Conservation (phyloP, 2,329 filamentous ascomycete genomes). For the Fusarium palustre region DNA sequence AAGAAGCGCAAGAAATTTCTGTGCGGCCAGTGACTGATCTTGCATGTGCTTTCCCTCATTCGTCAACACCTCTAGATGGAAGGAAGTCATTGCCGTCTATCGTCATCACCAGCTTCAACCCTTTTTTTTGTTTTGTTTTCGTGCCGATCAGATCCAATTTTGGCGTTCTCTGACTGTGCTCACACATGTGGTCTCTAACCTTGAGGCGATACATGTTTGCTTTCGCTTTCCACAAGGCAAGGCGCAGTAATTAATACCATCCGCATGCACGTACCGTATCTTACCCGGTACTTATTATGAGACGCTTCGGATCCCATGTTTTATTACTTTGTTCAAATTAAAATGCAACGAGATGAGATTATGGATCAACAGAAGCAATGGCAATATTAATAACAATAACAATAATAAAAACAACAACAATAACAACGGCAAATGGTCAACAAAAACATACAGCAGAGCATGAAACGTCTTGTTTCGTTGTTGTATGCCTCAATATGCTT, state of each 20-base stretch:
- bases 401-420: conserved; percentile 11
- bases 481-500: conserved; percentile 22
- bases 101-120: conserved; percentile 30
- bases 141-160: conserved; percentile 31
- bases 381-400: conserved; percentile 12
- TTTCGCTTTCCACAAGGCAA: conserved; percentile 1
- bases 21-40: conserved; percentile 30
- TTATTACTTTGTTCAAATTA: conserved; percentile 24
- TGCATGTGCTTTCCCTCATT: conserved; percentile 24
- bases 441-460: conserved; percentile 27
- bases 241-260: conserved; percentile 16
- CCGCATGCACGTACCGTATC: conserved; percentile 10
- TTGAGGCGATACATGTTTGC: conserved; percentile 7
- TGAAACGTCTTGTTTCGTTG: conserved; percentile 22
- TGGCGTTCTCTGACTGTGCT: conserved; percentile 16
- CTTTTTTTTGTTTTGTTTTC: conserved; percentile 9
- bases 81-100: conserved; percentile 11
- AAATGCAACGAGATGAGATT: conserved; percentile 10
- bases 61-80: conserved; percentile 6
- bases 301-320: conserved; percentile 12
- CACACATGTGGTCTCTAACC: conserved; percentile 1
- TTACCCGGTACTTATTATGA: conserved; percentile 6
- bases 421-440: conserved; percentile 28
- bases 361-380: conserved; percentile 14
- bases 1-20: conserved; percentile 30